A percentile compares a stretch with the other conserved stretches of the same genome.
phyloP scores from a whole-genome alignment of 2,329 filamentous ascomycete genomes.

The Tolypocladium nubicola region DNA sequence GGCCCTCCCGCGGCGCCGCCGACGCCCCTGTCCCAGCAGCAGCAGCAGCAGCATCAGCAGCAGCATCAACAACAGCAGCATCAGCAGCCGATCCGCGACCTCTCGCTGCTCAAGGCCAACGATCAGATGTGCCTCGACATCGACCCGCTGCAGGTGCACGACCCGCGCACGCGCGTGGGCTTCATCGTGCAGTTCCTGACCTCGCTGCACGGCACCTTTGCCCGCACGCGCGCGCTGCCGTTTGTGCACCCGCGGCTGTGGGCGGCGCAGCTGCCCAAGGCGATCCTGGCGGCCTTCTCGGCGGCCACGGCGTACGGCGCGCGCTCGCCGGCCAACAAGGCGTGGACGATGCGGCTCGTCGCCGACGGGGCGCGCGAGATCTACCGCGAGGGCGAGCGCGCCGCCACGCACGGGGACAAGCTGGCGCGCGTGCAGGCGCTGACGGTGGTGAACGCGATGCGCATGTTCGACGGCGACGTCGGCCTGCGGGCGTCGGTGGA shows the following conservation, averaged over 20 bases:
- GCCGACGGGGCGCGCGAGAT: slow-evolving; percentile 25
- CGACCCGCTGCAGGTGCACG: slow-evolving; percentile 23
- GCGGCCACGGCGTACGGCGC: slow-evolving; percentile 26
- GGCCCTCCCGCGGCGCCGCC: slow-evolving; percentile 2
- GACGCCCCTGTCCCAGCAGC: slow-evolving; percentile 6
- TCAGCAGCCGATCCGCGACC: slow-evolving; percentile 16
- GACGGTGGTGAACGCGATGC: slow-evolving; percentile 28
- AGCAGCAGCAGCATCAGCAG: slow-evolving; percentile 1
- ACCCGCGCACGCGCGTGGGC: slow-evolving; percentile 23
- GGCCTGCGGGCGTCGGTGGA: slow-evolving; percentile 28
- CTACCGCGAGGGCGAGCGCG: slow-evolving; percentile 21
- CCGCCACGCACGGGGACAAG: slow-evolving; percentile 23
- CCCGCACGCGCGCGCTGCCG: slow-evolving; percentile 24
- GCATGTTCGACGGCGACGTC: slow-evolving; percentile 33
- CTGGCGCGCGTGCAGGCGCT: slow-evolving; percentile 33
- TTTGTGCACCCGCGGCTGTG: slow-evolving; percentile 34
- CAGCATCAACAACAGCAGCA: neutral
- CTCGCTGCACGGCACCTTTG: slow-evolving; percentile 21
- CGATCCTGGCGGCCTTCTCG: slow-evolving; percentile 29
- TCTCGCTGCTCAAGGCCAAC: slow-evolving; percentile 12
- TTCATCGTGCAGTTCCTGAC: slow-evolving; percentile 21
- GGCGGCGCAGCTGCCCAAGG: slow-evolving; percentile 24
- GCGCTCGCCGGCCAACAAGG: slow-evolving; percentile 24
- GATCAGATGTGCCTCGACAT: slow-evolving; percentile 11
- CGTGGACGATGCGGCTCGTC: slow-evolving; percentile 27